These are phyloP conservation scores for Quercus alba DNA, from an alignment of 306 rosid genomes.

Conservation along the genomic window DNA sequence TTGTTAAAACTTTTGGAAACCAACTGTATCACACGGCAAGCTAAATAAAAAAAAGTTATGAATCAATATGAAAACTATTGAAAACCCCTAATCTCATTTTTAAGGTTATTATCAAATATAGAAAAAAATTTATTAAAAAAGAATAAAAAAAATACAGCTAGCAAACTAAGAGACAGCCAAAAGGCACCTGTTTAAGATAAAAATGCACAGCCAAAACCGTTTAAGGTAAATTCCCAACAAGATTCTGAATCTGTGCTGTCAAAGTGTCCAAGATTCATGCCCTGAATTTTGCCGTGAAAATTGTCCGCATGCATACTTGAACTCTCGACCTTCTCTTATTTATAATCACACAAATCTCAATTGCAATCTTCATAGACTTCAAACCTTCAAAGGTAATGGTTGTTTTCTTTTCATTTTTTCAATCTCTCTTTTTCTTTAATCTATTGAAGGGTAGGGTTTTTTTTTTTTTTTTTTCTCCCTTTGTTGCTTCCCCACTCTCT, in stretches of 20 bases:
- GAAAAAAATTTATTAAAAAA: no score
- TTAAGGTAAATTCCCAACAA: neutral
- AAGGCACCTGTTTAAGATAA: neutral
- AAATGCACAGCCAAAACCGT: neutral
- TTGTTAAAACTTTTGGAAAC: no score
- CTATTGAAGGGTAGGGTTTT: neutral
- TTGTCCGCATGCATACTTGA: neutral
- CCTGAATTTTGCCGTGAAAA: neutral
- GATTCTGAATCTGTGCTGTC: neutral
- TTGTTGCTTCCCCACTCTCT: no score
- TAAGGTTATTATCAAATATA: no score
- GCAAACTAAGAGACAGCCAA: neutral
- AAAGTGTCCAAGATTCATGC: neutral
- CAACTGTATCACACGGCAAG: no score
- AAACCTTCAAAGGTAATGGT: neutral
- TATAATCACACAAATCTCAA: neutral
- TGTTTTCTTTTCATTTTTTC: neutral
- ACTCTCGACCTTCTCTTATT: neutral
- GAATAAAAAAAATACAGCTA: neutral
- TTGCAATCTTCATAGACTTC: neutral
- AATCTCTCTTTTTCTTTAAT: neutral
- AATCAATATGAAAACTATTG: no score
- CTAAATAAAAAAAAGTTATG: no score
- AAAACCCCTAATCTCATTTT: no score
- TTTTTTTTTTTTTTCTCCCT: no score